phyloP scores from a whole-genome alignment of 305 asterid species.

The Fraxinus velutina region DNA sequence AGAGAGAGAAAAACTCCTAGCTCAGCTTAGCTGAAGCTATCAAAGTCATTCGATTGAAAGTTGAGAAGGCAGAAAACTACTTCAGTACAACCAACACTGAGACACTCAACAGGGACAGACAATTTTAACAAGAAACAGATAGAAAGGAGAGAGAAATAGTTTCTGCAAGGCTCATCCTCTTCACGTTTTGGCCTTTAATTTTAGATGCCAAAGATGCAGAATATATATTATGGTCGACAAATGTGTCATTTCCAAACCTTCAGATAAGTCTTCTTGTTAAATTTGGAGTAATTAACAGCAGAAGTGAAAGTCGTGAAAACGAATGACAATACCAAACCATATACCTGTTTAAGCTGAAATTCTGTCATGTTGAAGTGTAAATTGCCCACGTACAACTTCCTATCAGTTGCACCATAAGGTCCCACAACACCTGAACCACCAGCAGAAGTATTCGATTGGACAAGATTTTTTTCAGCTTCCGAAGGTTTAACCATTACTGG shows the following conservation, averaged over 20 bases:
- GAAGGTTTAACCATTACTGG: constrained; percentile 99
- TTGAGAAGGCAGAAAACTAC: not conserved
- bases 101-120: not conserved
- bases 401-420: constrained; percentile 84
- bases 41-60: not conserved
- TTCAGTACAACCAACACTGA: not conserved
- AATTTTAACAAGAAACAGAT: not conserved
- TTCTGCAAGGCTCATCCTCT: not conserved
- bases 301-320: not conserved
- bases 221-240: not conserved
- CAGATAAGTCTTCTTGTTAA: not conserved
- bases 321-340: not conserved
- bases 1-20: not conserved
- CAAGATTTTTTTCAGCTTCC: constrained; percentile 98
- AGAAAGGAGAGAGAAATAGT: not conserved
- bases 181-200: not conserved
- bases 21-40: not conserved
- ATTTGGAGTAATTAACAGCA: not conserved
- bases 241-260: not conserved
- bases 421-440: constrained; percentile 73
- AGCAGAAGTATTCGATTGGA: constrained; percentile 69
- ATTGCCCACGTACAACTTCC: constrained; percentile 91
- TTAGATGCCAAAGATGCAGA: not conserved
- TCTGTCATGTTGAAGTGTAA: constrained; percentile 95
- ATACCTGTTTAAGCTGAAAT: constrained; percentile 85